Evolutionary conservation across 345 rosid genomes (phyloP).

Genomic region (Rhizophora apiculata): DNA sequence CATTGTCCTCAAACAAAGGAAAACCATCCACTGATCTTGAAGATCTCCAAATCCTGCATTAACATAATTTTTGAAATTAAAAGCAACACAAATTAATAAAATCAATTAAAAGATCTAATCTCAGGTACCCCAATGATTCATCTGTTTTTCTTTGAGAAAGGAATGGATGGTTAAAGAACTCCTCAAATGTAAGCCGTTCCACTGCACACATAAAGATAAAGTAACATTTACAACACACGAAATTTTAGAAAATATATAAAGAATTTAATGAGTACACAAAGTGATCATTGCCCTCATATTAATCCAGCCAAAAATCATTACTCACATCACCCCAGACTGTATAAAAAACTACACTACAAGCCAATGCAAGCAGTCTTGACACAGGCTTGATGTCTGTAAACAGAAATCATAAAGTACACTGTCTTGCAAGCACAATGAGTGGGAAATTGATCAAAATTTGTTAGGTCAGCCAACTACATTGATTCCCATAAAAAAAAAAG

Average conservation of each 20-base stretch:
- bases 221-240: neutral
- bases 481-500: neutral
- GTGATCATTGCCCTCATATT: neutral
- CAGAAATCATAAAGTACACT: neutral
- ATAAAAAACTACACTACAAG: neutral
- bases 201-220: slow-evolving; percentile 47
- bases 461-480: neutral
- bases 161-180: slow-evolving; percentile 89
- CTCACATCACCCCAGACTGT: slow-evolving; percentile 8
- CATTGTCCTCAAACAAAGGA: slow-evolving; percentile 49
- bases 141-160: slow-evolving; percentile 51
- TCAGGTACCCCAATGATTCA: slow-evolving; percentile 53
- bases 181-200: slow-evolving; percentile 92
- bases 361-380: slow-evolving; percentile 2
- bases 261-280: neutral
- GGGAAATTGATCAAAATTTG: slow-evolving; percentile 9
- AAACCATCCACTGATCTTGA: slow-evolving; percentile 42
- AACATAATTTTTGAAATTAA: slow-evolving; percentile 21
- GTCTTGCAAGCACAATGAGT: slow-evolving; percentile 4
- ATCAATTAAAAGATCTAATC: neutral
- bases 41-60: slow-evolving; percentile 46
- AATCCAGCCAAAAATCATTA: neutral
- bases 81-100: slow-evolving; percentile 9
- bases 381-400: neutral
- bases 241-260: neutral